phyloP scores from a whole-genome alignment of 225 moss, liverwort and hornwort genomes.

The Marchantia polymorpha region DNA sequence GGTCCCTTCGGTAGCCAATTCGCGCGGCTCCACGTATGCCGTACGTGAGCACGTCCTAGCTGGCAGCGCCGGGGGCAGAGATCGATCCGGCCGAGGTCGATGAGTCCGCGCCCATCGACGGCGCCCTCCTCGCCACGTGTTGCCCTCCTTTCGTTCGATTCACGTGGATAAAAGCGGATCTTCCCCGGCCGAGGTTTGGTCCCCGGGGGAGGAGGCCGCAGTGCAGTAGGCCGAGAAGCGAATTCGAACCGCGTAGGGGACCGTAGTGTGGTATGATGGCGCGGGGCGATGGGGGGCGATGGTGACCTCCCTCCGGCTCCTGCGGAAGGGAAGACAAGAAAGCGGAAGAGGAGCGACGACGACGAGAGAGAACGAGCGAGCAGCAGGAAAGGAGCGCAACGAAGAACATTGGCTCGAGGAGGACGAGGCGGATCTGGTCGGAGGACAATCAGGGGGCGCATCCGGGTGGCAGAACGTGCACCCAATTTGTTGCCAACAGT shows the following conservation, averaged over 20 bases:
- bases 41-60: slow-evolving; percentile 13
- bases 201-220: background rate
- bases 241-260: background rate
- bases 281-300: background rate
- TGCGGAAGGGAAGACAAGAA: background rate
- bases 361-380: background rate
- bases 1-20: background rate
- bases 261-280: background rate
- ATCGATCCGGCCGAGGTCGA: background rate
- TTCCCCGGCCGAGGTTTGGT: background rate
- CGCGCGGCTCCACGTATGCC: slow-evolving; percentile 3
- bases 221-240: background rate
- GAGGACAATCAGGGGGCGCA: background rate
- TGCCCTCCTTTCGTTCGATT: background rate
- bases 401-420: background rate
- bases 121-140: background rate
- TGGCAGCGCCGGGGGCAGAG: slow-evolving; percentile 6
- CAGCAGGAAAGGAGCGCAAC: background rate
- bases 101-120: background rate
- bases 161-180: slow-evolving; percentile 14
- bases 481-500: background rate
- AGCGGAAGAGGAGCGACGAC: background rate
- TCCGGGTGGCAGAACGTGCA: slow-evolving; percentile 16
- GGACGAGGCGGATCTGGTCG: slow-evolving; percentile 15
- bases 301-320: background rate